Evolutionary conservation across 129 eudicot species (phyloP).

Genomic region (Ambrosia artemisiifolia): DNA sequence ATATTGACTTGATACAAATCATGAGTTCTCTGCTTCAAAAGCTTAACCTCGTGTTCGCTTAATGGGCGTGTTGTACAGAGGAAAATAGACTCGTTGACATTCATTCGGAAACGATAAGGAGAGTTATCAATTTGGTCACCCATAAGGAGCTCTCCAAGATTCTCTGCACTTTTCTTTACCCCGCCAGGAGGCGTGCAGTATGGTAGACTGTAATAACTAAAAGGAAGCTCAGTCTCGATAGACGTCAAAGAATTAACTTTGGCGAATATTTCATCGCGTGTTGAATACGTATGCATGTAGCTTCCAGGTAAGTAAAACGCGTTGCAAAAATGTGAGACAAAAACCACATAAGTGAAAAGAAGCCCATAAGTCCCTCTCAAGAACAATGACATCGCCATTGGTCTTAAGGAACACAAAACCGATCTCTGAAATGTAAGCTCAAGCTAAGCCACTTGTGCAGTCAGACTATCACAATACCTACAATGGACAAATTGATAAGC

Average conservation of each 20-base stretch:
- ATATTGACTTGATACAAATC: conserved; percentile 74
- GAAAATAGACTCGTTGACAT: conserved; percentile 51
- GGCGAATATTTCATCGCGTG: conserved; percentile 49
- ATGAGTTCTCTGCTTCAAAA: conserved; percentile 68
- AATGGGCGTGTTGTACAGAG: conserved; percentile 58
- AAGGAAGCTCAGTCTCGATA: conserved; percentile 72
- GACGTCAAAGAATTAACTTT: conserved; percentile 72
- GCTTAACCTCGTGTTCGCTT: conserved; percentile 59
- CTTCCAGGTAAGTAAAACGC: conserved; percentile 73
- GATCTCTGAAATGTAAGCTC: conserved; percentile 13
- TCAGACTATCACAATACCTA: conserved; percentile 18
- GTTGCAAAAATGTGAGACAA: conserved; percentile 37
- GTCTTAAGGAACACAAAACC: conserved; percentile 24
- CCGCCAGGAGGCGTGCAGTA: conserved; percentile 62
- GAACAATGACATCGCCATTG: conserved; percentile 45
- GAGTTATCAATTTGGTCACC: conserved; percentile 74
- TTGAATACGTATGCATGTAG: conserved; percentile 69
- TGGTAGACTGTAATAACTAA: conserved; percentile 70
- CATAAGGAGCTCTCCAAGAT: conserved; percentile 70
- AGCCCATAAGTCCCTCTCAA: conserved; percentile 41
- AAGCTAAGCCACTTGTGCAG: conserved; percentile 25
- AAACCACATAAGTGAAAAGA: conserved; percentile 32
- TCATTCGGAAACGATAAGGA: conserved; percentile 73
- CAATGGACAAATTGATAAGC: conserved; percentile 10
- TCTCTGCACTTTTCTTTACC: conserved; percentile 70